Conservation (phyloP, 129 eudicot species). For the Heracleum sosnowskyi region DNA sequence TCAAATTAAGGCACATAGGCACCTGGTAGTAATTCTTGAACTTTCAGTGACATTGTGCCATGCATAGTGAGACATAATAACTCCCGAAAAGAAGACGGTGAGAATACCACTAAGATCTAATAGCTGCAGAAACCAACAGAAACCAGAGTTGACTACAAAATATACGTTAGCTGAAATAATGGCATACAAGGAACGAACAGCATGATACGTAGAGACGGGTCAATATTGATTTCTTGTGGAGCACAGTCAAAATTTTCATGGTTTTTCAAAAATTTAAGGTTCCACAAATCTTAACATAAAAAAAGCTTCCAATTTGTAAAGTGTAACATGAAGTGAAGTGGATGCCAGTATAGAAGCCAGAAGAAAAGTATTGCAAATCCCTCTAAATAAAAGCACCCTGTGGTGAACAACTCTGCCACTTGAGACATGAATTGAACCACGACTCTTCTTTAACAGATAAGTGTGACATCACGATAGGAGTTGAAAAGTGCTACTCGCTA, state of each 20-base stretch:
- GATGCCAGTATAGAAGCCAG: neutral
- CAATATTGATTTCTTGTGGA: neutral
- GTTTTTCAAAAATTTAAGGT: neutral
- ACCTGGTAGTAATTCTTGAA: constrained; percentile 76
- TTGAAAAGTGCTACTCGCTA: neutral
- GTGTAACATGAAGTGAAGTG: neutral
- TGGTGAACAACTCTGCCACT: neutral
- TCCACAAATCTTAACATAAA: neutral
- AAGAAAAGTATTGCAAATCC: neutral
- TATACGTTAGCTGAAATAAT: neutral
- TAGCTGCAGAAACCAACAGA: constrained; percentile 41
- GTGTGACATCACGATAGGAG: neutral
- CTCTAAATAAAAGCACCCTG: neutral
- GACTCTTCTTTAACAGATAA: neutral
- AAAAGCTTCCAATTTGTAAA: neutral
- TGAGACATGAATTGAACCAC: neutral
- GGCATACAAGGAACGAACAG: neutral
- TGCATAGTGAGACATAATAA: constrained; percentile 93
- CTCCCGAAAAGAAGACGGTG: constrained; percentile 86
- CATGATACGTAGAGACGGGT: neutral
- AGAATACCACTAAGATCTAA: constrained; percentile 76
- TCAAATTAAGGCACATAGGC: neutral
- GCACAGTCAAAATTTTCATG: neutral
- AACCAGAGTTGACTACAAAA: neutral
- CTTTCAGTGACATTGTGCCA: constrained; percentile 91